Base-by-base conservation (phyloP, 2,329 filamentous ascomycete species). In the Aspergillus tamarii region DNA sequence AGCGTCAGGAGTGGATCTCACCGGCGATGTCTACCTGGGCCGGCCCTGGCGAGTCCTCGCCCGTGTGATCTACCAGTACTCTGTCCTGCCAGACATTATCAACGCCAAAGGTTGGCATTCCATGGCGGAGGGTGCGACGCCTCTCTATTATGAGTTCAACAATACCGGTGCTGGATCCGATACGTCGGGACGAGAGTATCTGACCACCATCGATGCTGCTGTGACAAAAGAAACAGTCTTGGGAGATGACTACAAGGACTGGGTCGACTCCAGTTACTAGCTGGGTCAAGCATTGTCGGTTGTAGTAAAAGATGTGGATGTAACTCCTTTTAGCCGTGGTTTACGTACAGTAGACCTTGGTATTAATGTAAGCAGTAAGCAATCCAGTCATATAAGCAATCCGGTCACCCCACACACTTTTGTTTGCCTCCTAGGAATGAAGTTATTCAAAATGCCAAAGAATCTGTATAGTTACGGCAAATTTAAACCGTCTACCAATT, bases 61-160 rank as follows among this genome's bases (percentile, higher is more conserved):
- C 8, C 69, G 74, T 1, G 76, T 77, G 5, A 77, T 77, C 21
- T 77, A 74, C 45, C 73, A 77, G 61, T 72, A 76, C 39, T 75
- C 70, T 1, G 62, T 65, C 0, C 63, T 77, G 23, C 65, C 69
- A 1, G 66, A 69, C 46, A 66, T 77, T 43, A 71, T 78, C 26
- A 74, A 76, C 61, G 58, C 73, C 1, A 69, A 67, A 36, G 75
- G 74, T 6, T 78, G 76, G 76, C 74, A 73, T 2, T 70, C 73
- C 0, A 73, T 77, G 71, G 74, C 72, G 0, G 67, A 64, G 1
- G 70, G 66, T 0, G 75, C 74, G 6, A 77, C 73, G 1, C 74
- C 74, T 36, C 53, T 74, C 10, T 75, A 71, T 32, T 73, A 76
- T 61, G 75, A 77, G 58, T 72, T 53, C 41, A 30, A 53, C 14